Evolutionary conservation across 768 basidiomycete genomes (phyloP).

Genomic region (Macrocybe gigantea): DNA sequence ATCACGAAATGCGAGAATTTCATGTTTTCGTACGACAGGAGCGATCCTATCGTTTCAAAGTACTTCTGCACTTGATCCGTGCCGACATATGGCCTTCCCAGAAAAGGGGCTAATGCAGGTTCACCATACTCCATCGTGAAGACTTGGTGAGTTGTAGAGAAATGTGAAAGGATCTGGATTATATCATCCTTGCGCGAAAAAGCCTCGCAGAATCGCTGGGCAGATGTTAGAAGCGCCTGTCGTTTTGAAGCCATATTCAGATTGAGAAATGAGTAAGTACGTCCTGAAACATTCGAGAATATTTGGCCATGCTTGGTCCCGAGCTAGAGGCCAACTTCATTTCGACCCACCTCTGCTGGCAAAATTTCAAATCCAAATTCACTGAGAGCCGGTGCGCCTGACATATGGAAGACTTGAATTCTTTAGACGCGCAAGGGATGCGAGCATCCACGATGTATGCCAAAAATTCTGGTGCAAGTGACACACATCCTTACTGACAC

Average conservation of each 20-base stretch:
- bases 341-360: too few species aligned
- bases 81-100: constrained; percentile 46
- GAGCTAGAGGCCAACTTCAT: too few species aligned
- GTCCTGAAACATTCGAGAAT: too few species aligned
- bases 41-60: constrained; percentile 38
- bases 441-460: too few species aligned
- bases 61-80: constrained; percentile 38
- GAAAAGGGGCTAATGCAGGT: constrained; percentile 49
- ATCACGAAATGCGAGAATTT: constrained; percentile 50
- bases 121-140: constrained; percentile 53
- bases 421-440: too few species aligned
- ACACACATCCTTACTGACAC: too few species aligned
- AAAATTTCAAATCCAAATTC: too few species aligned
- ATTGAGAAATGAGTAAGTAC: too few species aligned
- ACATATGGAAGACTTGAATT: too few species aligned
- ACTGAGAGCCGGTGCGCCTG: too few species aligned
- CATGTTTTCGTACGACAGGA: constrained; percentile 47
- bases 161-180: constrained; percentile 40
- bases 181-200: constrained; percentile 40
- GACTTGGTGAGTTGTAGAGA: constrained; percentile 38
- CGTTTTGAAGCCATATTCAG: constrained; percentile 13
- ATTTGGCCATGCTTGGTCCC: too few species aligned
- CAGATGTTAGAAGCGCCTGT: constrained; percentile 33
- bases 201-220: constrained; percentile 43
- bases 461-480: too few species aligned